phyloP scores from a whole-genome alignment of 2,329 filamentous ascomycete genomes.

The Pseudopyrenochaeta lycopersici region DNA sequence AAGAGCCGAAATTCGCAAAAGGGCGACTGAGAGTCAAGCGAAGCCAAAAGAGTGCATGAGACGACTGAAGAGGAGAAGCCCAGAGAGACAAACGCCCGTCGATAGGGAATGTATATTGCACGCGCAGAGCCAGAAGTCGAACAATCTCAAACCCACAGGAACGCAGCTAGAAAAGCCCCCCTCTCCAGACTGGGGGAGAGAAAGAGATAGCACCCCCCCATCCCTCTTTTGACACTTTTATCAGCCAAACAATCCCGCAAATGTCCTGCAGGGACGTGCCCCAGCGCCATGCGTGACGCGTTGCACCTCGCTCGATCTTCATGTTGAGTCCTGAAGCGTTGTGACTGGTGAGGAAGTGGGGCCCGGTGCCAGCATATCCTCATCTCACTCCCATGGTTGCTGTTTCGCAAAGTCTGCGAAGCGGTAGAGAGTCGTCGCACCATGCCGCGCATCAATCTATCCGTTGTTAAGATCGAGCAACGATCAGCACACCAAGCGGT shows the following conservation, averaged over 20 bases:
- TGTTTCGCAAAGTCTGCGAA: conserved; percentile 21
- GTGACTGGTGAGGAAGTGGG: background rate
- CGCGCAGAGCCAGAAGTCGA: background rate
- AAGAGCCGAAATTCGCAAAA: too few species aligned
- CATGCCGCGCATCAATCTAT: conserved; percentile 16
- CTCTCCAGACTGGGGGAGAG: background rate
- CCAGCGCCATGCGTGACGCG: conserved; percentile 9
- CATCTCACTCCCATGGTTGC: background rate
- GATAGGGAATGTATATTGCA: too few species aligned
- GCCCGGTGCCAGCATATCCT: background rate
- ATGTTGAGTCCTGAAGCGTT: background rate
- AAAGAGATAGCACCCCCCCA: too few species aligned
- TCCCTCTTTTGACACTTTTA: too few species aligned
- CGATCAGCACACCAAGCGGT: background rate
- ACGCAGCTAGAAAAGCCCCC: background rate
- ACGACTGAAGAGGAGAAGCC: background rate
- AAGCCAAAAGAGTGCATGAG: too few species aligned
- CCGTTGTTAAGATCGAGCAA: background rate
- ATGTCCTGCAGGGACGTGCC: background rate
- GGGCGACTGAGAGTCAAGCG: background rate
- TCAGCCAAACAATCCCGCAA: background rate
- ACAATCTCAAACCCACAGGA: conserved; percentile 5
- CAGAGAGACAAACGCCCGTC: background rate
- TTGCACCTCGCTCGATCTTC: conserved; percentile 1
- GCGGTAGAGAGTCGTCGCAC: conserved; percentile 16